phyloP scores from a whole-genome alignment of 306 rosid species.

The Ziziphus jujuba region DNA sequence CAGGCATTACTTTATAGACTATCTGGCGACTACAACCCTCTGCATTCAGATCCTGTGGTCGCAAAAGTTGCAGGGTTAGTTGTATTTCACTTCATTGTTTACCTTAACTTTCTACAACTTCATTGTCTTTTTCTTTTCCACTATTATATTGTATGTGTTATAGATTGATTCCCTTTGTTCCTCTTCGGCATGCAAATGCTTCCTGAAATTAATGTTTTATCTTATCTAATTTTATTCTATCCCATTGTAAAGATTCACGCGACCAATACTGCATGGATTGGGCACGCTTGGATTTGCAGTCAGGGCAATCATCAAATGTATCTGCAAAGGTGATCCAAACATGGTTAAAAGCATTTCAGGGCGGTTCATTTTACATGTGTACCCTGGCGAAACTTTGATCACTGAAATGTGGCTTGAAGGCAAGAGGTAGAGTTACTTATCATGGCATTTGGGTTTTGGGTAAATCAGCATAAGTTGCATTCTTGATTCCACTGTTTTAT shows the following conservation, averaged over 20 bases:
- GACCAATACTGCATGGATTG: conserved; percentile 88
- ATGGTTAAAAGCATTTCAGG: conserved; percentile 66
- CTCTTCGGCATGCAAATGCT: conserved; percentile 10
- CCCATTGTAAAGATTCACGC: conserved; percentile 61
- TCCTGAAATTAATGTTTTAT: background rate
- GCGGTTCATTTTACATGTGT: conserved; percentile 81
- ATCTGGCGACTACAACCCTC: conserved; percentile 89
- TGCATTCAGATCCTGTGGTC: conserved; percentile 84
- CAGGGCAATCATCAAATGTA: conserved; percentile 77
- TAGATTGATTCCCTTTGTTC: conserved; percentile 10
- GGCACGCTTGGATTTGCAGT: conserved; percentile 91
- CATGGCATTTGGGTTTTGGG: conserved; percentile 1
- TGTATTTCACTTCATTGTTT: conserved; percentile 34
- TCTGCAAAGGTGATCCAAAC: conserved; percentile 76
- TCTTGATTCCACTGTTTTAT: too few species aligned
- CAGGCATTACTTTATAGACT: conserved; percentile 94
- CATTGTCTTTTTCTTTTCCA: background rate
- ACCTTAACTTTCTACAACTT: conserved; percentile 1
- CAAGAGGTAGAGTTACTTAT: conserved; percentile 46
- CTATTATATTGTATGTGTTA: conserved; percentile 2
- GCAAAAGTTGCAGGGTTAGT: conserved; percentile 90
- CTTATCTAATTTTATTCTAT: conserved; percentile 20
- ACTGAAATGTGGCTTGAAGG: conserved; percentile 97
- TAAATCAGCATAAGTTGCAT: background rate
- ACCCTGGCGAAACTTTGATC: conserved; percentile 84